Base-by-base conservation (phyloP, 495 filamentous ascomycete genomes). In the Halenospora varia region DNA sequence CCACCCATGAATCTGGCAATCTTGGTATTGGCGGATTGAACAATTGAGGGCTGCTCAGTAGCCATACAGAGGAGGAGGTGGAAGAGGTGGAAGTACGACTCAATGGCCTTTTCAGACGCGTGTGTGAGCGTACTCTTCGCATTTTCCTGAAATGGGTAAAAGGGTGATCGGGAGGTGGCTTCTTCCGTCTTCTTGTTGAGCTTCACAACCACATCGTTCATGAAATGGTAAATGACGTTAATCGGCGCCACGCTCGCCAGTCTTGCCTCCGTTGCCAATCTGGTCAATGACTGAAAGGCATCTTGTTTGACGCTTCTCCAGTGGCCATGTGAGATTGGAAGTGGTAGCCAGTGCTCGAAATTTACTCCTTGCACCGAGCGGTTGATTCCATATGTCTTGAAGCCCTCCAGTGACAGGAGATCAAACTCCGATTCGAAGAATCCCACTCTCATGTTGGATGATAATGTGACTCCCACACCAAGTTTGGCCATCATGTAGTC, bases 61-160 rank as follows among this genome's bases (percentile, higher is more conserved):
- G 66, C 70, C 13, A 68, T 63, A 60, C 75, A 79, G 18, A 82
- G 66, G 2, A 82, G 68, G 0, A 82, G 62, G 61, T 80, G 78
- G 62, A 77, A 79, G 24, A 80, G 73, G 45, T 77, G 74, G 59
- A 81, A 80, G 66, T 81, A 80, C 0, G 74, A 73, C 53, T 80
- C 74, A 8, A 81, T 76, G 2, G 77, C 78, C 62, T 78, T 80
- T 55, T 80, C 78, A 0, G 74, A 77, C 0, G 76, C 76, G 29
- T 77, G 75, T 0, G 63, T 72, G 23, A 80, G 69, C 2, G 71
- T 75, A 48, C 73, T 75, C 44, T 69, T 72, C 1, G 29, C 11
- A 13, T 26, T 22, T 46, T 61, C 11, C 1, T 25, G 4, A 20
- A 24, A 10, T 29, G 35, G 10, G 22, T 60, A 22, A 50, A 19